Base-by-base conservation (phyloP, 2,329 filamentous ascomycete species). In the Elsinoe necatrix region DNA sequence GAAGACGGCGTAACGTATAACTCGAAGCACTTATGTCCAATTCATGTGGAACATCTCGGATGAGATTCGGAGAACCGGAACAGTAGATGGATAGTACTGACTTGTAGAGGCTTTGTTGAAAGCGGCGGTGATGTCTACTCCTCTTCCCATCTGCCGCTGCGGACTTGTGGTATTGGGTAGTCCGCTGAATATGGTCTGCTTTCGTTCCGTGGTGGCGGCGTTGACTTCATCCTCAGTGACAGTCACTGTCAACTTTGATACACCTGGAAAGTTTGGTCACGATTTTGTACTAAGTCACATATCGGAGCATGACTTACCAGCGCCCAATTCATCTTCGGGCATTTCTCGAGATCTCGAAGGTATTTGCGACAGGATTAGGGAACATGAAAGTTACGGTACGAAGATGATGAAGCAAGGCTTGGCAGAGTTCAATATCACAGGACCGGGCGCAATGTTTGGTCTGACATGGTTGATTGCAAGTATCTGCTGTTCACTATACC, bases 101-200 rank as follows among this genome's bases (percentile, higher is more conserved):
- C 64, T 63, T 54, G 39, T 60, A 11, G 66, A 66, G 20, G 70
- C 69, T 41, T 61, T 59, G 3, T 63, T 59, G 55, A 72, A 72
- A 29, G 67, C 62, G 43, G 61, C 61, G 9, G 70, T 72, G 50
- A 72, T 66, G 60, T 72, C 69, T 31, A 14, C 57, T 47, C 23
- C 61, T 54, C 21, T 8, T 55, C 18, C 50, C 34, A 7, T 52
- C 50, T 4, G 57, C 58, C 18, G 23, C 6, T 29, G 27, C n/a
- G 45, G n/a, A 9, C 7, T 34, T 31, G 20, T 21, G 1, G 45
- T 18, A 5, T 50, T 50, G 21, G 45, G 45, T 12, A 50, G 45
- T n/a, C 12, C 16, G n/a, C 7, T 11, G 16, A 50, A 50, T 8
- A 35, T 50, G n/a, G 25, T 52, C 14, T 23, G n/a, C 12, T 12